Base-by-base conservation (phyloP, 2,329 filamentous ascomycete genomes). In the Beauveria medogensis region DNA sequence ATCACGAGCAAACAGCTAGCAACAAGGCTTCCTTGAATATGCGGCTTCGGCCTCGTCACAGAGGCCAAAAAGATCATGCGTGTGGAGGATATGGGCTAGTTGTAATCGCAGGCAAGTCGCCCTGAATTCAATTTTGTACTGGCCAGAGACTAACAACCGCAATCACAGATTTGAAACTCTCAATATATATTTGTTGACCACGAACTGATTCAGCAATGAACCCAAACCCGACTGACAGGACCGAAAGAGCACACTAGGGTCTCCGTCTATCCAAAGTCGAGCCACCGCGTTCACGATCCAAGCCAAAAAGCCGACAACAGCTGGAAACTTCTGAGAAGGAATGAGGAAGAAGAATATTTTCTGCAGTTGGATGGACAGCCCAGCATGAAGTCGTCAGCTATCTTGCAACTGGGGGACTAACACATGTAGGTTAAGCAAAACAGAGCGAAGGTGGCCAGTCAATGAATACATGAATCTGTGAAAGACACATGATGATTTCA, bases 1-100 rank as follows among this genome's bases (percentile, higher is more conserved):
- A 10, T 24, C 14, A 20, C 14, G 22, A 53, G 20, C 16, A 34
- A 37, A 46, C 10, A 18, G n/a, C 48, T 16, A 40, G 6, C 2
- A 24, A 40, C 20, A 40, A 20, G 3, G 3, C 22, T 18, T 10
- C 16, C 20, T 14, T 24, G 30, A 28, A 12, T 8, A n/a, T 47
- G 12, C 43, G 40, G 56, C 58, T 24, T 28, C 22, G 44, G 51
- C 58, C 26, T 20, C 16, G n/a, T 8, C 8, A 43, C 8, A 22
- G 16, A 51, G 58, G 51, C 43, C 41, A 60, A 47, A 46, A 46
- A 43, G 26, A 28, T 54, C 26, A 59, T 26, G 22, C 8, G 58
- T 60, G 58, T 55, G 58, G 51, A 60, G 58, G 58, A 55, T 55
- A 60, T 55, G 58, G 58, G 58, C 44, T 50, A 54, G 58, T 55